Conservation (phyloP, 768 basidiomycete species). For the Mycena chlorophos region DNA sequence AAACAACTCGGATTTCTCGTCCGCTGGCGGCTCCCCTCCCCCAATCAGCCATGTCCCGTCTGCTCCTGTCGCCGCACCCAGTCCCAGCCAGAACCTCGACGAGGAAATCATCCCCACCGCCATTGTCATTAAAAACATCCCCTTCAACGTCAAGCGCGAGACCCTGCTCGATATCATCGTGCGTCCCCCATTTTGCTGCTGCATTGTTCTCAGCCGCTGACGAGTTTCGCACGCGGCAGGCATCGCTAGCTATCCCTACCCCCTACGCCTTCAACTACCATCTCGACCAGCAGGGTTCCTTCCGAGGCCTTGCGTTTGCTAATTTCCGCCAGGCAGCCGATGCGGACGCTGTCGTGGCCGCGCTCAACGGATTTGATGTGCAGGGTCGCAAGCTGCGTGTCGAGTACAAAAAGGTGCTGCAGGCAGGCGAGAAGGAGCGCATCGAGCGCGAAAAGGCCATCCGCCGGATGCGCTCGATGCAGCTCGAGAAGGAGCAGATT, state of each 20-base stretch:
- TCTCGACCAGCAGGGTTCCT: slow-evolving; percentile 92
- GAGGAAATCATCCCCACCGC: slow-evolving; percentile 98
- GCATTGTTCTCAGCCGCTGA: slow-evolving; percentile 17
- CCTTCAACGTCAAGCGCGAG: slow-evolving; percentile 97
- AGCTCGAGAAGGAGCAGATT: slow-evolving; percentile 82
- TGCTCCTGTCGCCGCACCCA: slow-evolving; percentile 47
- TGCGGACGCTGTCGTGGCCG: slow-evolving; percentile 93
- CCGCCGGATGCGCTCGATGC: slow-evolving; percentile 96
- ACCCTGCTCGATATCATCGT: slow-evolving; percentile 96
- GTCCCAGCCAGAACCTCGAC: slow-evolving; percentile 56
- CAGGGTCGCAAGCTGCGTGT: slow-evolving; percentile 96
- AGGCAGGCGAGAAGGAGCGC: slow-evolving; percentile 97
- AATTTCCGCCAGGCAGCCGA: slow-evolving; percentile 92
- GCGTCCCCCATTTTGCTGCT: slow-evolving; percentile 37
- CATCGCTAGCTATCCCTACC: slow-evolving; percentile 89
- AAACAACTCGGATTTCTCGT: slow-evolving; percentile 87
- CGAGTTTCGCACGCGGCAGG: slow-evolving; percentile 46
- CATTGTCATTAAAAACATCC: slow-evolving; percentile 99
- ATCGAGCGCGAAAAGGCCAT: slow-evolving; percentile 99
- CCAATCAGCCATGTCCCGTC: slow-evolving; percentile 50
- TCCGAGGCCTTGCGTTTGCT: slow-evolving; percentile 97
- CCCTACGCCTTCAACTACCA: slow-evolving; percentile 99
- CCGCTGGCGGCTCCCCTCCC: slow-evolving; percentile 75
- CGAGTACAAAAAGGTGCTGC: slow-evolving; percentile 99
- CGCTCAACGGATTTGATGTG: slow-evolving; percentile 94